These are phyloP conservation scores for Phialophora chinensis DNA, from an alignment of 2,329 filamentous ascomycete species.

Conservation along the genomic window DNA sequence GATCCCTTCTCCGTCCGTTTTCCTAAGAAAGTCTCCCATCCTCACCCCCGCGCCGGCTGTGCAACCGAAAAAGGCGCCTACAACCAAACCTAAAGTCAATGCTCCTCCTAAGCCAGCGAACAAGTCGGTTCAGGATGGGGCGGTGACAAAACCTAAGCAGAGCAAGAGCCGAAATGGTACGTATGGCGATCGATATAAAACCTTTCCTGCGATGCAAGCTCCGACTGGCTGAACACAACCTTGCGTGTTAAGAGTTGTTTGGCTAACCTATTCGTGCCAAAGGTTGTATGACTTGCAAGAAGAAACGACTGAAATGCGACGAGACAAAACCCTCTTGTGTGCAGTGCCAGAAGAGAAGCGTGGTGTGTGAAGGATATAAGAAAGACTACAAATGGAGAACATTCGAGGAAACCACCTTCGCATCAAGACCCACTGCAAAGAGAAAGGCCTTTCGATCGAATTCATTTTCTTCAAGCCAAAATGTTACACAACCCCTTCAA, in stretches of 20 bases:
- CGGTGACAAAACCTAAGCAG: constrained; percentile 68
- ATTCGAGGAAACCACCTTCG: constrained; percentile 68
- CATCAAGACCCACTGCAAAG: constrained; percentile 47
- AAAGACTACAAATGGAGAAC: constrained; percentile 78
- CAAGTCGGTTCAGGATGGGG: constrained; percentile 42
- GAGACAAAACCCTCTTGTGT: constrained; percentile 72
- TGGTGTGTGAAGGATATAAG: constrained; percentile 73
- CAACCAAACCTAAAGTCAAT: constrained; percentile 40
- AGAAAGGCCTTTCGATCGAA: constrained; percentile 44
- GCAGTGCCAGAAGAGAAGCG: constrained; percentile 69
- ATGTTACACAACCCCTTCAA: constrained; percentile 40
- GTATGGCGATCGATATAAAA: constrained; percentile 40
- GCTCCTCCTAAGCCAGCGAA: constrained; percentile 41
- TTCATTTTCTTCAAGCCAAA: constrained; percentile 42
- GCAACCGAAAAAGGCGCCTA: constrained; percentile 38
- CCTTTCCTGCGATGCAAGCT: background rate
- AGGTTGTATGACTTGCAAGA: constrained; percentile 77
- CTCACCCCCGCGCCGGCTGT: constrained; percentile 39
- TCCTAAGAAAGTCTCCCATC: constrained; percentile 53
- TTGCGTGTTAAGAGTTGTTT: background rate
- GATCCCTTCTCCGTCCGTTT: constrained; percentile 64
- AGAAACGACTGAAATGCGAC: constrained; percentile 75
- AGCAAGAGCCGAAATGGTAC: constrained; percentile 78
- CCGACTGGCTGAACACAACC: background rate
- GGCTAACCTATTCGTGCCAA: constrained; percentile 34